Evolutionary conservation across 768 basidiomycete genomes (phyloP), one percentile per base, ranked within the genome.

Genomic region (Multifurca ochricompacta): DNA sequence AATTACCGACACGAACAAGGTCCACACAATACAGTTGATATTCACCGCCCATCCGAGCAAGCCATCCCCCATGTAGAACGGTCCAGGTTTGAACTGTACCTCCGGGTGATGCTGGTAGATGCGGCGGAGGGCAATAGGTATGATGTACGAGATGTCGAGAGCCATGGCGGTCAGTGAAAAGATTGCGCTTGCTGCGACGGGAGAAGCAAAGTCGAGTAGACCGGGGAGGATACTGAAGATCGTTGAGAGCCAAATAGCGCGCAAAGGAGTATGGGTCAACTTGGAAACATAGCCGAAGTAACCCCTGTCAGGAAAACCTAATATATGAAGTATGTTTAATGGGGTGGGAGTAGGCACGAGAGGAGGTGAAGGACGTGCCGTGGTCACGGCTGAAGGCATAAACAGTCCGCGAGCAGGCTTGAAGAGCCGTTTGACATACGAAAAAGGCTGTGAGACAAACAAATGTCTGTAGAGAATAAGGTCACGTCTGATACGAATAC

Each of bases 371-470:
- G 21, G 23, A 57, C 70, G 34, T 54, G 80, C 85, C 85, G 52
- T 81, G 77, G 64, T 90, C 88, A 51, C 87, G 82, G 63, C 83
- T 85, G 72, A 94, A 91, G 3, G 91, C 91, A 63, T 86, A 91
- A 23, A 91, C 73, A 0, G 87, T 86, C 34, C 91, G 77, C 3
- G 88, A 87, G 51, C 80, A 82, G 21, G 91, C 91, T 62, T 94
- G 91, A 6, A 90, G 74, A 10, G 88, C 83, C 13, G 80, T 83
- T 67, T 89, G 87, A 16, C 80, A 82, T 52, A 90, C 87, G 66
- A 89, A 89, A 73, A 91, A 92, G 0, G 91, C 91, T 14, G 90
- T 89, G 53, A 88, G 66, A 73, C 90, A 91, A 28, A 90, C 85
- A 58, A 85, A 82, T 13, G 74, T 74, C 83, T 83, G 30, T 19